A percentile compares a stretch with the other conserved stretches of the same genome.
phyloP scores from a whole-genome alignment of 2,329 filamentous ascomycete species.

The Fusarium sp. region DNA sequence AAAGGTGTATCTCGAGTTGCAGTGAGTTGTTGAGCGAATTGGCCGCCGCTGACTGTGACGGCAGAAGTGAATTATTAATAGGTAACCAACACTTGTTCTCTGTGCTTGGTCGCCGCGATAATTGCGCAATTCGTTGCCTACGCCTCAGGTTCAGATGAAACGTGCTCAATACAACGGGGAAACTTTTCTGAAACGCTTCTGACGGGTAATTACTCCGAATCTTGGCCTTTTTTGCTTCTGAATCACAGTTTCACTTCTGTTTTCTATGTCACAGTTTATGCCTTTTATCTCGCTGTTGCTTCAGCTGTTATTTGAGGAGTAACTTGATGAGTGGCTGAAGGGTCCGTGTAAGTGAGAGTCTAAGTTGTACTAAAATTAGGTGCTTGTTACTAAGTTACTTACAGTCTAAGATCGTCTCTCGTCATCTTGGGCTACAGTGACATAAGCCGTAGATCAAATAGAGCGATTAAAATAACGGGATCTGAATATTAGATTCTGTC shows the following conservation, averaged over 20 bases:
- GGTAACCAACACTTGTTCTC: neutral
- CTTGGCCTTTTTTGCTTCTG: neutral
- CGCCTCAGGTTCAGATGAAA: conserved; percentile 30
- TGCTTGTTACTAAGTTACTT: no score
- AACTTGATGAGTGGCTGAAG: neutral
- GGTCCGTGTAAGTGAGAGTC: neutral
- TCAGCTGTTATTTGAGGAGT: neutral
- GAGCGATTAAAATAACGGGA: neutral
- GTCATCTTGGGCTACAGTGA: conserved; percentile 5
- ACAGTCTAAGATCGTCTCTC: conserved; percentile 2
- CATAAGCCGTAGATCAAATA: neutral
- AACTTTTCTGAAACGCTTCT: conserved; percentile 31
- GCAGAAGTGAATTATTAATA: conserved; percentile 39
- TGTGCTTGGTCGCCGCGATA: conserved; percentile 25
- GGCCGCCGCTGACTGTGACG: conserved; percentile 30
- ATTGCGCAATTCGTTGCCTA: conserved; percentile 39
- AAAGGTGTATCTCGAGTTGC: neutral
- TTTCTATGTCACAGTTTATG: neutral
- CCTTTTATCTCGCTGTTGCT: neutral
- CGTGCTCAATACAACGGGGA: conserved; percentile 38
- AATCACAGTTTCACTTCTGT: neutral
- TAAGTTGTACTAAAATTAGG: neutral
- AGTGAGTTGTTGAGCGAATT: neutral
- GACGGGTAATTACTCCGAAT: conserved; percentile 10
- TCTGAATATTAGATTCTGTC: neutral